Base-by-base conservation (phyloP, 2,329 filamentous ascomycete genomes). In the Cladophialophora chaetospira region DNA sequence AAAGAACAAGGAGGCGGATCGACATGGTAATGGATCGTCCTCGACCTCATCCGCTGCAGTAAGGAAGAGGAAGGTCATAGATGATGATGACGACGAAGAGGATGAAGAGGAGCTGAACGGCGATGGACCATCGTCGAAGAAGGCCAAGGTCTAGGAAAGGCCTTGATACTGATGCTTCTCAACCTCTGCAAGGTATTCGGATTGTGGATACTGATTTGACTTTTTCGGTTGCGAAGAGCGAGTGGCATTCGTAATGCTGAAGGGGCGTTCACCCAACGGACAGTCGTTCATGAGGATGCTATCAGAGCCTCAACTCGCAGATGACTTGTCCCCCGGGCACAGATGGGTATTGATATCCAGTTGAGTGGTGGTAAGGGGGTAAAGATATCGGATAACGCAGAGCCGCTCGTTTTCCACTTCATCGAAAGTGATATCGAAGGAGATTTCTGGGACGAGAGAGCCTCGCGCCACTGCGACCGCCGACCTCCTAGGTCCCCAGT, bases 11-110 rank as follows among this genome's bases (percentile, higher is more conserved):
- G 64, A 65, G 35, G 60, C 62, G 11, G 60, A 59, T 26, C 63
- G 51, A 10, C 50, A 59, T 40, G 67, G 62, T 45, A 68, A 59
- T 58, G 70, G 57, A 44, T 66, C 57, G 17, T 55, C 60, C 13
- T 66, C 66, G 44, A 53, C 60, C 35, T 33, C 44, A 28, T 42
- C 48, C 3, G n/a, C 35, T 15, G 62, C 51, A 6, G 46, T 60
- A 36, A 61, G 65, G n/a, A 63, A 66, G 60, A 62, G 69, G 29
- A 69, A 69, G 52, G 56, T 65, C 10, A 55, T 69, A n/a, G 52
- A 63, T 6, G 63, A 66, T 25, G 65, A 70, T 35, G 63, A 63
- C 4, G 60, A 64, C 9, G 62, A 62, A 36, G 53, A 50, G 17
- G 61, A 61, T 28, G 50, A 50, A 10, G 62, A 63, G 51, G 63